Evolutionary conservation across 1,139 yeast species (phyloP).

Genomic region (Geotrichum phurueaensis): DNA sequence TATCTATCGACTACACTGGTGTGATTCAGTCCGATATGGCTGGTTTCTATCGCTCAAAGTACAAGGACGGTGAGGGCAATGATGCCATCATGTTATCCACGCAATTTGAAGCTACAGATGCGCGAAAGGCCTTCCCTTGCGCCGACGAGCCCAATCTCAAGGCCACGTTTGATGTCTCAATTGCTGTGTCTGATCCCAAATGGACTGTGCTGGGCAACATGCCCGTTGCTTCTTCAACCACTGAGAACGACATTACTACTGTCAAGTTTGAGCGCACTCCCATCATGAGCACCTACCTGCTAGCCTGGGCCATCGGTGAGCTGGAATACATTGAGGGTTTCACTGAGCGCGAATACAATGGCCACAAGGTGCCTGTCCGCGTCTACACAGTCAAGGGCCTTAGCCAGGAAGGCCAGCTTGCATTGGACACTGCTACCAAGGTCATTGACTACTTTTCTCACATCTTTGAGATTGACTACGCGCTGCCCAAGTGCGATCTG

Average conservation of each 20-base stretch:
- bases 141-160: slow-evolving; percentile 82
- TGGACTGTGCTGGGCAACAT: slow-evolving; percentile 73
- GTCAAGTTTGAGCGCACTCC: slow-evolving; percentile 58
- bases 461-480: slow-evolving; percentile 61
- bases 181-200: slow-evolving; percentile 57
- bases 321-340: slow-evolving; percentile 58
- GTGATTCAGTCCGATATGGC: slow-evolving; percentile 65
- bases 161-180: slow-evolving; percentile 68
- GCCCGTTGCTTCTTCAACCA: slow-evolving; percentile 55
- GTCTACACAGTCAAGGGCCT: slow-evolving; percentile 68
- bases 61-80: slow-evolving; percentile 48
- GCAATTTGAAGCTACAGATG: slow-evolving; percentile 86
- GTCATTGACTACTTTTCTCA: slow-evolving; percentile 61
- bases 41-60: slow-evolving; percentile 76
- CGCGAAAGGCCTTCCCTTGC: slow-evolving; percentile 87
- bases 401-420: slow-evolving; percentile 54
- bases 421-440: slow-evolving; percentile 60
- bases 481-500: slow-evolving; percentile 64
- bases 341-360: slow-evolving; percentile 39
- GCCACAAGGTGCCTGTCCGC: slow-evolving; percentile 57
- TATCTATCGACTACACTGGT: slow-evolving; percentile 44
- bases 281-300: slow-evolving; percentile 66
- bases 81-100: slow-evolving; percentile 69
- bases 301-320: slow-evolving; percentile 75
- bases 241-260: slow-evolving; percentile 31